These are phyloP conservation scores for Colletotrichum zoysiae DNA, from an alignment of 2,329 filamentous ascomycete genomes.

Conservation along the genomic window DNA sequence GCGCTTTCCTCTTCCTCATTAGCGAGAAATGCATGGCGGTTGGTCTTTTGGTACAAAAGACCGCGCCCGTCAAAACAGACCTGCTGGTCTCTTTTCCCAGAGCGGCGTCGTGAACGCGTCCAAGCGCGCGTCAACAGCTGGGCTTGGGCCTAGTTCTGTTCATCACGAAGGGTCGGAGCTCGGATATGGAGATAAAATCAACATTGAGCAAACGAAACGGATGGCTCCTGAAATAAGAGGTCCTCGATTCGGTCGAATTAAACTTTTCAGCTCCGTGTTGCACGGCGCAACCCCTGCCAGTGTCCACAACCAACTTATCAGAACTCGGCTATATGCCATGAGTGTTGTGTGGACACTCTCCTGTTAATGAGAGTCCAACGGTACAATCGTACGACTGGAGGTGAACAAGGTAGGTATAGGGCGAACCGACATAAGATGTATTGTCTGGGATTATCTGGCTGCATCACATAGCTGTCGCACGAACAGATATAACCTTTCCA, in stretches of 20 bases:
- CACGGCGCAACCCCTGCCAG: neutral
- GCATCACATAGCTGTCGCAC: no score
- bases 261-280: neutral
- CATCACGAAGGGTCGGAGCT: neutral
- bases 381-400: no score
- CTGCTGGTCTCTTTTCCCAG: neutral
- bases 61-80: no score
- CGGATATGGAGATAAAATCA: neutral
- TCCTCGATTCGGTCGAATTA: neutral
- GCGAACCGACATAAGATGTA: no score
- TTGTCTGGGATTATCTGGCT: no score
- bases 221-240: no score
- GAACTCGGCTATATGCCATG: no score
- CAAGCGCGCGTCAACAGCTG: neutral
- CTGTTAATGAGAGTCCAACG: no score
- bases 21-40: neutral
- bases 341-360: no score
- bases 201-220: neutral
- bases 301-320: neutral
- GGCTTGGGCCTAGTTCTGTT: neutral
- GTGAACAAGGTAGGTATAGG: no score
- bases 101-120: neutral
- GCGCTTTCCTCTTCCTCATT: no score
- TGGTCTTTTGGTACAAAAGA: neutral
- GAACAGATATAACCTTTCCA: no score